Evolutionary conservation across 2,329 filamentous ascomycete species (phyloP), one percentile per base, ranked within the genome.

Genomic region (Boeremia lycopersici): DNA sequence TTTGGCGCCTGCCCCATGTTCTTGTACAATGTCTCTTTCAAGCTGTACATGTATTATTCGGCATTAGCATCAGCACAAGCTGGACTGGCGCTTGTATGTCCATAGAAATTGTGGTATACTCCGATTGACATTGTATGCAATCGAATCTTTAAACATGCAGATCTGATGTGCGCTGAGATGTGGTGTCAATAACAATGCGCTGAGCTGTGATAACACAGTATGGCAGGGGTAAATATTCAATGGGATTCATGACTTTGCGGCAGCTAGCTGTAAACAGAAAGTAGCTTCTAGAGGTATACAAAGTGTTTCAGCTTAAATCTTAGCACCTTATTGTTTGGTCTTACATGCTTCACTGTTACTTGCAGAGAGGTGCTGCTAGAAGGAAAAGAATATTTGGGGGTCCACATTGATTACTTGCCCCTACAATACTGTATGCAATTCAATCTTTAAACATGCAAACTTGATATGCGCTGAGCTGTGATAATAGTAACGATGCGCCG

Each of bases 41-140:
- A 44, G 46, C 41, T 41, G 31, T 6, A n/a, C n/a, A n/a, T n/a
- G n/a, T n/a, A n/a, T 33, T 28, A 13, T 19, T 26, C n/a, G 34
- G 34, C 31, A 40, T 9, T 33, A 55, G 46, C 46, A 50, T 55
- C 36, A 47, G 52, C 46, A 38, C 36, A 19, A 31, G 46, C 46
- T 50, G 36, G 28, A 42, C 33, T 34, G 19, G 19, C 3, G 19
- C 19, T 23, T 23, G 19, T 23, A 23, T 23, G 19, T 5, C 19
- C 19, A 23, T 23, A 23, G 5, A 23, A 5, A 42, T 36, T 47
- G 38, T 36, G 33, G 38, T 23, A 38, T 29, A 2, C 50, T 48
- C 33, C 11, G 30, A 35, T 33, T 17, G 31, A n/a, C 25, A 41
- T 12, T 10, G 4, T 38, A 11, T 36, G 41, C 42, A 49, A 34